A percentile compares a stretch with the other conserved stretches of the same genome.
phyloP scores from a whole-genome alignment of 2,329 filamentous ascomycete genomes.

The Boeremia exigua region DNA sequence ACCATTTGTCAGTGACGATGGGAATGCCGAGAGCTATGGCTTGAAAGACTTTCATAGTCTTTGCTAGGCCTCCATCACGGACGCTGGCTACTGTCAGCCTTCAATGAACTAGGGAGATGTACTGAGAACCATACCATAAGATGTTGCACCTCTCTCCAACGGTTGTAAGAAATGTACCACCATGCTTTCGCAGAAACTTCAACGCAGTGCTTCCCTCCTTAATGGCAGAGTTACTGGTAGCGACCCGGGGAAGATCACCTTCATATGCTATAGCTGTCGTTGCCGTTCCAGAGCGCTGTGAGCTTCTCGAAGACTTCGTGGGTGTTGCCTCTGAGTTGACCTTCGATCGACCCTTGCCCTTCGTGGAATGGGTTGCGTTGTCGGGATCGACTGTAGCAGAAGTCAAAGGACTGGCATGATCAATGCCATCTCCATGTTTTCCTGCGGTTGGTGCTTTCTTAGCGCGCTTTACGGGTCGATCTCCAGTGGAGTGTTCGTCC shows the following conservation, averaged over 20 bases:
- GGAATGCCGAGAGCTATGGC: slow-evolving; percentile 52
- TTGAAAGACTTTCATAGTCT: slow-evolving; percentile 55
- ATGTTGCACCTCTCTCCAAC: slow-evolving; percentile 43
- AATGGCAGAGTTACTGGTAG: slow-evolving; percentile 44
- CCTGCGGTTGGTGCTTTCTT: slow-evolving; percentile 14
- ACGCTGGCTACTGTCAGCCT: slow-evolving; percentile 42
- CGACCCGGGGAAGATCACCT: slow-evolving; percentile 36
- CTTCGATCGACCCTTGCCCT: slow-evolving; percentile 19
- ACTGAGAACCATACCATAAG: slow-evolving; percentile 35
- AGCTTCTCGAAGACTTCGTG: slow-evolving; percentile 27
- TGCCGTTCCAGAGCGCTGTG: slow-evolving; percentile 22
- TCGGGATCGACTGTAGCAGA: slow-evolving; percentile 12
- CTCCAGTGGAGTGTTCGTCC: not conserved
- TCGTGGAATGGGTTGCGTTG: slow-evolving; percentile 9
- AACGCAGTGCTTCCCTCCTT: slow-evolving; percentile 27
- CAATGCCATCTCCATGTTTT: slow-evolving; percentile 5
- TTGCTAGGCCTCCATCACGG: slow-evolving; percentile 46
- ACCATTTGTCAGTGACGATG: slow-evolving; percentile 57
- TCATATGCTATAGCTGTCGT: slow-evolving; percentile 25
- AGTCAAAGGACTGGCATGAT: slow-evolving; percentile 17
- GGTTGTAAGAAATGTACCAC: slow-evolving; percentile 36
- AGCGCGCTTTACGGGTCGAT: slow-evolving; percentile 24
- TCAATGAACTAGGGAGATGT: not conserved
- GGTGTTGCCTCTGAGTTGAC: slow-evolving; percentile 16
- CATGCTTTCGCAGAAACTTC: slow-evolving; percentile 46